Conservation (phyloP, 2,329 filamentous ascomycete genomes). For the Colletotrichum cuscutae region DNA sequence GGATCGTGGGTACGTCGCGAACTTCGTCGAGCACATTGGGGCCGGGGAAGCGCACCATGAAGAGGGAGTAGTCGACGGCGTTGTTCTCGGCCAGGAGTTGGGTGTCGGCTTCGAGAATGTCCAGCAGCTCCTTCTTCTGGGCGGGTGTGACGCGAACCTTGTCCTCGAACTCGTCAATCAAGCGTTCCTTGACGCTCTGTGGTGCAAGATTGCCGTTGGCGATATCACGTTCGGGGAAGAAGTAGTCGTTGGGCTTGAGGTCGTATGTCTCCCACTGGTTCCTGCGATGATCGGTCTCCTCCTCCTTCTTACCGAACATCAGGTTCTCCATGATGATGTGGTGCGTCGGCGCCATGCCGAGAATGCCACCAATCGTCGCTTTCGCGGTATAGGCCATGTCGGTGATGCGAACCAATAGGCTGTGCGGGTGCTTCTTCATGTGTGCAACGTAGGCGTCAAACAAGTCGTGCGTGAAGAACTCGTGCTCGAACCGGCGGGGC, state of each 20-base stretch:
- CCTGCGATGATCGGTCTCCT: constrained; percentile 46
- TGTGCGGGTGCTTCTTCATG: constrained; percentile 68
- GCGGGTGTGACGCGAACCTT: constrained; percentile 67
- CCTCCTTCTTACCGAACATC: constrained; percentile 66
- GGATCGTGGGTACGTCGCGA: constrained; percentile 51
- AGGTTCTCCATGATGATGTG: constrained; percentile 85
- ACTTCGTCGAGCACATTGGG: constrained; percentile 24
- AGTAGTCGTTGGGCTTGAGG: constrained; percentile 79
- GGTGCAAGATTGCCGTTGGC: constrained; percentile 71
- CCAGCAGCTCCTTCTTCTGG: constrained; percentile 66
- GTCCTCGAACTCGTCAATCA: constrained; percentile 75
- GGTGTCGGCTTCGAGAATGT: constrained; percentile 69
- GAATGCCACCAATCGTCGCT: constrained; percentile 65
- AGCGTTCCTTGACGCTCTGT: constrained; percentile 71
- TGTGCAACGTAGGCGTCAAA: constrained; percentile 72
- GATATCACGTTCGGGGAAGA: constrained; percentile 80
- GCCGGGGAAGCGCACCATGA: constrained; percentile 65
- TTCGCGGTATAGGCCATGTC: constrained; percentile 71
- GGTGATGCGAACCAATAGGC: constrained; percentile 76
- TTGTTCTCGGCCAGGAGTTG: constrained; percentile 70
- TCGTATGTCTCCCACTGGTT: constrained; percentile 77
- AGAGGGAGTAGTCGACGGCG: constrained; percentile 80
- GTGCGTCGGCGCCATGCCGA: constrained; percentile 73
- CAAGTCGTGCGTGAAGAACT: constrained; percentile 75
- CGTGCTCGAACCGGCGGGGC: constrained; percentile 75